Evolutionary conservation across 106 monocot species (phyloP).

Genomic region (Dendrobium huoshanense): DNA sequence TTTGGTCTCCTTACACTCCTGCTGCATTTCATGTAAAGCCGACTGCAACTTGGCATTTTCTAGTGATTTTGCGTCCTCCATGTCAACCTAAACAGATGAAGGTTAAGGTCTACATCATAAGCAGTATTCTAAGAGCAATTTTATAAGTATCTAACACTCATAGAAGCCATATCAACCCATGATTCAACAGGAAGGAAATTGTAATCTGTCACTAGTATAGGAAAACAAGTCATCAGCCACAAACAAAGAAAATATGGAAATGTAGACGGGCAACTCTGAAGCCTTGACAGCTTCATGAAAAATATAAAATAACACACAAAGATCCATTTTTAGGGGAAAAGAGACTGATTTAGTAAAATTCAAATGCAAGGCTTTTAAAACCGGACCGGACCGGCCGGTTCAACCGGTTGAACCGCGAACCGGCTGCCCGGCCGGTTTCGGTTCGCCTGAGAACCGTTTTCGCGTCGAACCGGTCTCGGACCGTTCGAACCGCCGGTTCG

Average conservation of each 20-base stretch:
- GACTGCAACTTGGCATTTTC: slow-evolving; percentile 66
- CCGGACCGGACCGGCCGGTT: no score
- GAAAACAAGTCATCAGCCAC: neutral
- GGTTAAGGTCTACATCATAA: neutral
- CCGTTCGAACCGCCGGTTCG: no score
- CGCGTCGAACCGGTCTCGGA: no score
- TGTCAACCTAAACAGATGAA: slow-evolving; percentile 32
- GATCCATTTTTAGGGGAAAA: no score
- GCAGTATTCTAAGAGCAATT: neutral
- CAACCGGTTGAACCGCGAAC: no score
- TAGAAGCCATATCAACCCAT: neutral
- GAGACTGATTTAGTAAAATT: no score
- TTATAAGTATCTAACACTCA: neutral
- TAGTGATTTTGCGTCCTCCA: slow-evolving; percentile 70
- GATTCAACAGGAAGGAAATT: neutral
- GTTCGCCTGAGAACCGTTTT: no score
- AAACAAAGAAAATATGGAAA: neutral
- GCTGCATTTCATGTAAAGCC: slow-evolving; percentile 33
- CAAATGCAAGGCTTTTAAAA: no score
- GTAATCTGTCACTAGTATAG: neutral
- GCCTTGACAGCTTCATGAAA: no score
- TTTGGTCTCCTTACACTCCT: slow-evolving; percentile 31
- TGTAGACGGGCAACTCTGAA: neutral
- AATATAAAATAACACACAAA: no score
- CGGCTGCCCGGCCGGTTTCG: no score